phyloP scores from a whole-genome alignment of 768 basidiomycete genomes.

The Naematelia aurantialba region DNA sequence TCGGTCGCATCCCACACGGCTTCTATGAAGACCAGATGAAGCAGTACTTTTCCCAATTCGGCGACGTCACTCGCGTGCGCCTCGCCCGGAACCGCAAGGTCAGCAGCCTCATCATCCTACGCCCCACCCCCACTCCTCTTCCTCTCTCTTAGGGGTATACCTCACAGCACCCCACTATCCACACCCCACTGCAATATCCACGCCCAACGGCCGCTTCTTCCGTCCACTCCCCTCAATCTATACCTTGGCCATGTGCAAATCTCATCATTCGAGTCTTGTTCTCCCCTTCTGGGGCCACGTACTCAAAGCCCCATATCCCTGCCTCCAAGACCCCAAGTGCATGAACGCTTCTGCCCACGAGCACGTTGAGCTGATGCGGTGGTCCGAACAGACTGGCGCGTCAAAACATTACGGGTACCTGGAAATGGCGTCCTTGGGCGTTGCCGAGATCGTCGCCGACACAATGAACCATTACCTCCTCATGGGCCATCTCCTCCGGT shows the following conservation, averaged over 20 bases:
- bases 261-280: no score
- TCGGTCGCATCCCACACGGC: conserved; percentile 90
- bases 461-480: conserved; percentile 99
- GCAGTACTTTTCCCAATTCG: conserved; percentile 92
- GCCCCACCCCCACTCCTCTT: neutral
- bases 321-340: no score
- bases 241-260: no score
- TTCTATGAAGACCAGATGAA: conserved; percentile 95
- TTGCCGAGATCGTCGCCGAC: conserved; percentile 91
- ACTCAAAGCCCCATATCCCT: no score
- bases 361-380: neutral
- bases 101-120: conserved; percentile 8
- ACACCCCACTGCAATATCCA: neutral
- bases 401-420: conserved; percentile 98
- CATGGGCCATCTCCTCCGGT: conserved; percentile 86
- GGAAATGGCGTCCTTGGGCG: conserved; percentile 82
- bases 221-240: neutral
- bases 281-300: no score
- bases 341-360: neutral
- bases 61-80: conserved; percentile 77
- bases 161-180: no score
- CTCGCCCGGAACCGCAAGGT: conserved; percentile 91
- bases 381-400: conserved; percentile 68
- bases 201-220: neutral
- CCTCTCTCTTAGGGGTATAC: neutral